Base-by-base conservation (phyloP, 2,329 filamentous ascomycete species). In the Plenodomus biglobosus region DNA sequence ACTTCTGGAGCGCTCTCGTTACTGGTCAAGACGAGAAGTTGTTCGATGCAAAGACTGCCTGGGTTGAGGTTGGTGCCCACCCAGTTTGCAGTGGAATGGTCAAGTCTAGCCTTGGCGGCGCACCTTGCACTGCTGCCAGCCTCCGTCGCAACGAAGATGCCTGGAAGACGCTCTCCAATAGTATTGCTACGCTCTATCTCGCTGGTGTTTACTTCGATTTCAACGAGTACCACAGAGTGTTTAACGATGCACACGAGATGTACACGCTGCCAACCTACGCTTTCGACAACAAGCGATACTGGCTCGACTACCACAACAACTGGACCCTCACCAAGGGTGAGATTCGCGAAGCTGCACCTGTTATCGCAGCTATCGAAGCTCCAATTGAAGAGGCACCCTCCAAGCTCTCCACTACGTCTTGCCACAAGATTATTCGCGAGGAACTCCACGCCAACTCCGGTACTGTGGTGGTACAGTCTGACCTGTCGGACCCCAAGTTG, bases 51-150 rank as follows among this genome's bases (percentile, higher is more conserved):
- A 83, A 84, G 71, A 87, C 85, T 5, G 78, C 84, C 22, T 90
- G 83, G 81, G 74, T 91, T 46, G 87, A 91, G 67, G 74, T 90
- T 54, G 87, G 87, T n/a, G 86, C 87, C 32, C 85, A 89, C 61
- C 85, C 86, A 0, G 81, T 90, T 13, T 87, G 83, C 69, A 78
- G 80, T 38, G 80, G 80, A 50, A 85, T 90, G 79, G 79, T 89
- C 55, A 86, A 85, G 74, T 79, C 82, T 15, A 83, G 80, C 3
- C 78, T 87, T 44, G 80, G 80, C 20, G 70, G 73, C 5, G 73
- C 76, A 8, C 80, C 79, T 20, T 75, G 80, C 35, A 79, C 81
- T 13, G 77, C 81, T 10, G 78, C 84, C 2, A 84, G 85, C 2
- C 75, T 88, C 10, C 83, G 82, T 24, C 81, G 84, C 48, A 80